These are phyloP conservation scores for Clitopilus hobsonii DNA, from an alignment of 768 basidiomycete genomes.

Conservation along the genomic window DNA sequence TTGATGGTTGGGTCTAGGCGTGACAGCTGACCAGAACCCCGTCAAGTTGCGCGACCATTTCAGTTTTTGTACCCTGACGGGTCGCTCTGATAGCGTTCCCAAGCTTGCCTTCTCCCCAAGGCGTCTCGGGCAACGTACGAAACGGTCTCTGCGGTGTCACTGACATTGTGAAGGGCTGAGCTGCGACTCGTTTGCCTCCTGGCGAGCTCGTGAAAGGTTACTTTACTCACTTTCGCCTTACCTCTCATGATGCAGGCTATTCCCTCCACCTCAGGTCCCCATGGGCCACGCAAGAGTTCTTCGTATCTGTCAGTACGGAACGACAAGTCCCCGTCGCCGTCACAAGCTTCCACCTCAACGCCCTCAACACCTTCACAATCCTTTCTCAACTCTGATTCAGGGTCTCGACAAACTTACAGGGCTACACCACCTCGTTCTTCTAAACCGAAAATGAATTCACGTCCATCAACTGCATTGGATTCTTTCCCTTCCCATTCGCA, in stretches of 20 bases:
- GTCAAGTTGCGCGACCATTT: not conserved
- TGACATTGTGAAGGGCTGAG: too few relatives aligned
- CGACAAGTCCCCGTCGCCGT: constrained; percentile 37
- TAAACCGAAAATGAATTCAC: constrained; percentile 20
- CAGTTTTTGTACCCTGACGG: not conserved
- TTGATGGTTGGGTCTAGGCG: not conserved
- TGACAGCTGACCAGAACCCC: not conserved
- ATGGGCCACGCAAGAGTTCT: constrained; percentile 46
- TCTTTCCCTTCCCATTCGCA: constrained; percentile 5
- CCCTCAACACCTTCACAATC: constrained; percentile 26
- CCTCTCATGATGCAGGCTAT: constrained; percentile 29
- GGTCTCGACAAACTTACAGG: constrained; percentile 23
- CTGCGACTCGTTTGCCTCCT: too few relatives aligned
- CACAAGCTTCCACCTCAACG: constrained; percentile 11
- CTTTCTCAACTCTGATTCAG: constrained; percentile 45
- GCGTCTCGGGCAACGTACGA: not conserved
- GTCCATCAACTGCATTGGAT: constrained; percentile 17
- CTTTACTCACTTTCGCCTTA: too few relatives aligned
- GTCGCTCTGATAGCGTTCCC: not conserved
- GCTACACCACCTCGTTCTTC: constrained; percentile 26
- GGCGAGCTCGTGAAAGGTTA: too few relatives aligned
- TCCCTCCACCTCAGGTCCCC: constrained; percentile 32
- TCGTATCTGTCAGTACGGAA: constrained; percentile 55
- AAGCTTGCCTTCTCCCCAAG: not conserved
- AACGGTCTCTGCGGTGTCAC: not conserved